A percentile compares a stretch with the other conserved stretches of the same genome.
These are phyloP conservation scores for Carex arenaria DNA, from an alignment of 202 grass and related monocot species.

Conservation along the genomic window DNA sequence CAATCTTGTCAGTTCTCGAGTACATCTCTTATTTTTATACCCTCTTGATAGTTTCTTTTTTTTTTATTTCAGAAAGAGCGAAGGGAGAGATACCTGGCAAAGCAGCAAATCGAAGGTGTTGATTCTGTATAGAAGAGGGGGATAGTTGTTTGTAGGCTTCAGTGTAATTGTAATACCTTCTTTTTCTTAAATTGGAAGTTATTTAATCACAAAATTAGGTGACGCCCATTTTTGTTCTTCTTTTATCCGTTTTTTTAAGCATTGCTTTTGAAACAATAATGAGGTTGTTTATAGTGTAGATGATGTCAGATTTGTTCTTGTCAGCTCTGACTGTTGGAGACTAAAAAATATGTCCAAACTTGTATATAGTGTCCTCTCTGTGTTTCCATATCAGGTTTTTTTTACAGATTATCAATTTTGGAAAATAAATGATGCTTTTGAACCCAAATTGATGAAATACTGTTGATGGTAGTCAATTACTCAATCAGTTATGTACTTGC, in stretches of 20 bases:
- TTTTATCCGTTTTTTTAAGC: constrained; percentile 24
- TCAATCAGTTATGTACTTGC: background rate
- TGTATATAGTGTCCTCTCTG: constrained; percentile 15
- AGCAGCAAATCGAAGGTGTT: constrained; percentile 68
- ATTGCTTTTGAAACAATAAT: constrained; percentile 35
- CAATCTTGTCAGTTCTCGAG: constrained; percentile 5
- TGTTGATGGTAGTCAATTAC: background rate
- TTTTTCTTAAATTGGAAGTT: background rate
- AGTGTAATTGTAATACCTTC: constrained; percentile 15
- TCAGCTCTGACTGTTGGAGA: background rate
- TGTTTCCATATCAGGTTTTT: background rate
- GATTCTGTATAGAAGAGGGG: constrained; percentile 60
- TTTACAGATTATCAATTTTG: background rate
- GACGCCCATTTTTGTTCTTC: constrained; percentile 4
- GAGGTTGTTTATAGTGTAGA: constrained; percentile 28
- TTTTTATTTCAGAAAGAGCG: constrained; percentile 69
- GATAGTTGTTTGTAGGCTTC: background rate
- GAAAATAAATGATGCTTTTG: background rate
- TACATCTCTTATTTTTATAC: background rate
- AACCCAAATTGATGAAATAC: background rate
- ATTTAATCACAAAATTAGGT: constrained; percentile 3
- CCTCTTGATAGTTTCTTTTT: constrained; percentile 10
- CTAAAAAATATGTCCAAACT: background rate
- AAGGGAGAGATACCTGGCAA: constrained; percentile 92
- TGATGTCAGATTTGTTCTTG: constrained; percentile 15